These are phyloP conservation scores for Tylopilus orsonianus DNA, from an alignment of 1,284 basidiomycete genomes.

Conservation along the genomic window DNA sequence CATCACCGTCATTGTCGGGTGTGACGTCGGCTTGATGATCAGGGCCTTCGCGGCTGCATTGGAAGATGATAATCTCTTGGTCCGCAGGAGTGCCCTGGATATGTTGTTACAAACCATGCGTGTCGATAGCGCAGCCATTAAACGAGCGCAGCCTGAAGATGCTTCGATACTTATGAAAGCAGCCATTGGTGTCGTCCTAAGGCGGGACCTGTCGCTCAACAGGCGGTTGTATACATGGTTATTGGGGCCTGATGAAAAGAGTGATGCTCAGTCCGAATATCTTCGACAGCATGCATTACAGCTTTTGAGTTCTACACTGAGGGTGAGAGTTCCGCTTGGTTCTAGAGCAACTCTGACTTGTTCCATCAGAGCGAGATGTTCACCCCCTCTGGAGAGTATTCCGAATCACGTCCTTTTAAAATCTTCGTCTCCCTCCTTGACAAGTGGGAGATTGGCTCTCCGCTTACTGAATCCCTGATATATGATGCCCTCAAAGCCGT, in stretches of 20 bases:
- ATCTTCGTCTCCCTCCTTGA: conserved; percentile 94
- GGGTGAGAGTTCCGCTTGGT: conserved; percentile 40
- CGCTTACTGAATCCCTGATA: conserved; percentile 76
- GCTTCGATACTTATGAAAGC: conserved; percentile 76
- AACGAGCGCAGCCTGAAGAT: conserved; percentile 65
- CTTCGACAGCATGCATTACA: conserved; percentile 69
- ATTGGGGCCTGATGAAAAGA: conserved; percentile 77
- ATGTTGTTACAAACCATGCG: conserved; percentile 75
- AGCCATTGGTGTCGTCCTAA: conserved; percentile 80
- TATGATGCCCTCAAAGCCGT: conserved; percentile 80
- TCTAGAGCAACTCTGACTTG: conserved; percentile 3
- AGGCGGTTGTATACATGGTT: conserved; percentile 94
- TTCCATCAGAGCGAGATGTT: conserved; percentile 68
- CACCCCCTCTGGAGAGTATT: conserved; percentile 64
- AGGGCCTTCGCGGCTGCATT: conserved; percentile 87
- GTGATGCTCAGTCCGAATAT: conserved; percentile 70
- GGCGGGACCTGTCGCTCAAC: conserved; percentile 91
- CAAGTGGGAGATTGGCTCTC: conserved; percentile 93
- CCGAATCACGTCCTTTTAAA: conserved; percentile 87
- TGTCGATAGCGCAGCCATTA: conserved; percentile 70
- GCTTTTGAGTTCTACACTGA: conserved; percentile 67
- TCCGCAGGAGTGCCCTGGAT: conserved; percentile 81
- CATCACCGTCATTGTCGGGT: conserved; percentile 71
- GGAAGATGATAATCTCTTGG: conserved; percentile 87
- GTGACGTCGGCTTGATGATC: conserved; percentile 90